Percentiles rank a stretch among this genome's conserved stretches.
phyloP scores from a whole-genome alignment of 2,329 filamentous ascomycete genomes.

The Erysiphe pulchra region DNA sequence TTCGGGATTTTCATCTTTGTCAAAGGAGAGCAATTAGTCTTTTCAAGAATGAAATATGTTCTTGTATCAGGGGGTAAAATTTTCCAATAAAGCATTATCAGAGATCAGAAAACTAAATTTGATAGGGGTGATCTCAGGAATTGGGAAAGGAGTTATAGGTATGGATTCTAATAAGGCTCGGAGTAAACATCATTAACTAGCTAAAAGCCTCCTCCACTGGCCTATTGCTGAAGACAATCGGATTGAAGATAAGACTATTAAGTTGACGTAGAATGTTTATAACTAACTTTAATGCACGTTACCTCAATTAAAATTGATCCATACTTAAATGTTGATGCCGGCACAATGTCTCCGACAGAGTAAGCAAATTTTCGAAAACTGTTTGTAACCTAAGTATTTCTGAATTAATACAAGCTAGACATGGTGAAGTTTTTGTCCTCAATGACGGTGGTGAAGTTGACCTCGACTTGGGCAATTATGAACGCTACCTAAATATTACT shows the following conservation, averaged over 20 bases:
- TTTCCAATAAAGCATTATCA: background rate
- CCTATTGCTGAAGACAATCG: constrained; percentile 54
- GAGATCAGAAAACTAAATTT: background rate
- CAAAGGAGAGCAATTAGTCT: too few relatives aligned
- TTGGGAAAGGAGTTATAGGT: constrained; percentile 43
- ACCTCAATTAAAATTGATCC: constrained; percentile 46
- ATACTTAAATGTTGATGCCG: constrained; percentile 55
- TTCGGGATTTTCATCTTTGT: too few relatives aligned
- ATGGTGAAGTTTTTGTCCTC: constrained; percentile 76
- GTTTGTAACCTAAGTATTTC: constrained; percentile 7
- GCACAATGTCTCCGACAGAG: constrained; percentile 37
- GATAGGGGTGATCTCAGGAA: constrained; percentile 25
- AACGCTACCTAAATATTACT: constrained; percentile 58
- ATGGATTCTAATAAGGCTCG: constrained; percentile 11
- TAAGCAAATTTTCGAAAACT: constrained; percentile 12
- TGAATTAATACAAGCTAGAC: constrained; percentile 22
- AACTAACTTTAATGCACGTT: constrained; percentile 21
- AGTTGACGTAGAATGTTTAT: background rate
- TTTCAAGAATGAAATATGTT: constrained; percentile 44
- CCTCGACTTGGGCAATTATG: constrained; percentile 52
- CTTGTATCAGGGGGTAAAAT: constrained; percentile 45
- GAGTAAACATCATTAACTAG: constrained; percentile 1
- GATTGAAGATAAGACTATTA: constrained; percentile 39
- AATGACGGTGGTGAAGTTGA: constrained; percentile 60
- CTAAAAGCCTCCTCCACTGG: constrained; percentile 40